These are phyloP conservation scores for Amanita exitialis DNA, from an alignment of 768 basidiomycete species.

Conservation along the genomic window DNA sequence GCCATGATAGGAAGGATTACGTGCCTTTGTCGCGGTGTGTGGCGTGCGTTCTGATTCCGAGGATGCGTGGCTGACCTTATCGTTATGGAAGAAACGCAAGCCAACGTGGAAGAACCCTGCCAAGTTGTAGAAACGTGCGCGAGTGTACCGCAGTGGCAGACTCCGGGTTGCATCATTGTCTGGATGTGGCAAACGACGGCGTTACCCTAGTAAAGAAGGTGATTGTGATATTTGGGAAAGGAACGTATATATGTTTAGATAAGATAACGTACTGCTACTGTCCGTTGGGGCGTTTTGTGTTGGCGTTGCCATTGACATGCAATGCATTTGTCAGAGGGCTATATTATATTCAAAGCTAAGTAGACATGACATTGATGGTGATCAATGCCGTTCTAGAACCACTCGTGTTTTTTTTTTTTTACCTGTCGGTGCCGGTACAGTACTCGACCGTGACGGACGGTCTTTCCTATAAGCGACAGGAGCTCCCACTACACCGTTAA, in stretches of 20 bases:
- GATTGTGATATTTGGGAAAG: too few relatives aligned
- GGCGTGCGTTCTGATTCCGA: constrained; percentile 1
- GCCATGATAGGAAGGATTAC: constrained; percentile 51
- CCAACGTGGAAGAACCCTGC: constrained; percentile 9
- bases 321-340: too few relatives aligned
- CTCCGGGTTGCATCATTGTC: too few relatives aligned
- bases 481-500: not conserved
- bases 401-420: too few relatives aligned
- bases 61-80: not conserved
- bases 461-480: too few relatives aligned
- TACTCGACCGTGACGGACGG: too few relatives aligned
- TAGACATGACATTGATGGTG: too few relatives aligned
- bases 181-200: not conserved
- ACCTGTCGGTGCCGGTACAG: not conserved
- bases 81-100: constrained; percentile 10
- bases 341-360: too few relatives aligned
- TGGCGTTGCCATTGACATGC: too few relatives aligned
- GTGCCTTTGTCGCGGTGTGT: constrained; percentile 57
- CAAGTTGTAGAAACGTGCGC: constrained; percentile 6
- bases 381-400: not conserved
- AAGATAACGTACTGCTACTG: not conserved
- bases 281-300: not conserved
- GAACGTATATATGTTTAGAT: too few relatives aligned
- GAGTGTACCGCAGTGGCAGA: not conserved
- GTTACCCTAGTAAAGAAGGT: too few relatives aligned